Conservation (phyloP, 1,284 basidiomycete genomes). For the Cystobasidiaceae sp. region DNA sequence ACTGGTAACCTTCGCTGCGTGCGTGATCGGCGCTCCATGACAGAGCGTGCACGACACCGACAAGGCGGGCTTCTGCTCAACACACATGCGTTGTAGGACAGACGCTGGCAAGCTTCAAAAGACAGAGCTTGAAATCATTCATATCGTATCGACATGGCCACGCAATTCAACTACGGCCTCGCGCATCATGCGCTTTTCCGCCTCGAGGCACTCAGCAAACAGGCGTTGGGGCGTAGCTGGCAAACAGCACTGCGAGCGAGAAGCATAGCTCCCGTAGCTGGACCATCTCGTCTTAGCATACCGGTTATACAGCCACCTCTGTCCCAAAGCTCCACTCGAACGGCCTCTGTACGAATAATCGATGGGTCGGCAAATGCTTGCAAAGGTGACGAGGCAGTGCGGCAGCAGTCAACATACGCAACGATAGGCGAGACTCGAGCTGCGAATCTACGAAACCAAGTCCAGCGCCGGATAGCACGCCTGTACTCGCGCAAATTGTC, state of each 20-base stretch:
- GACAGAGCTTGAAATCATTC: too few relatives aligned
- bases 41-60: too few relatives aligned
- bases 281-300: background rate
- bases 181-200: background rate
- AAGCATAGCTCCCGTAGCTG: background rate
- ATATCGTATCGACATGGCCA: background rate
- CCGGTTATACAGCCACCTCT: background rate
- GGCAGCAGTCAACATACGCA: too few relatives aligned
- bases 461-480: constrained; percentile 10
- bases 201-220: constrained; percentile 5
- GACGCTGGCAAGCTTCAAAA: too few relatives aligned
- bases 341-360: too few relatives aligned
- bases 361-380: too few relatives aligned
- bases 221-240: background rate
- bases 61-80: too few relatives aligned
- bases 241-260: background rate
- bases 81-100: too few relatives aligned
- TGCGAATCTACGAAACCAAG: background rate
- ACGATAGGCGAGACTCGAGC: too few relatives aligned
- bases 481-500: background rate
- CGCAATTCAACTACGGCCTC: background rate
- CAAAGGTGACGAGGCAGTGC: too few relatives aligned
- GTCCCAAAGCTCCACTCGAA: background rate
- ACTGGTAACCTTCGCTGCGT: too few relatives aligned
- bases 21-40: too few relatives aligned